phyloP scores from a whole-genome alignment of 306 rosid genomes.

The Ceratonia siliqua region DNA sequence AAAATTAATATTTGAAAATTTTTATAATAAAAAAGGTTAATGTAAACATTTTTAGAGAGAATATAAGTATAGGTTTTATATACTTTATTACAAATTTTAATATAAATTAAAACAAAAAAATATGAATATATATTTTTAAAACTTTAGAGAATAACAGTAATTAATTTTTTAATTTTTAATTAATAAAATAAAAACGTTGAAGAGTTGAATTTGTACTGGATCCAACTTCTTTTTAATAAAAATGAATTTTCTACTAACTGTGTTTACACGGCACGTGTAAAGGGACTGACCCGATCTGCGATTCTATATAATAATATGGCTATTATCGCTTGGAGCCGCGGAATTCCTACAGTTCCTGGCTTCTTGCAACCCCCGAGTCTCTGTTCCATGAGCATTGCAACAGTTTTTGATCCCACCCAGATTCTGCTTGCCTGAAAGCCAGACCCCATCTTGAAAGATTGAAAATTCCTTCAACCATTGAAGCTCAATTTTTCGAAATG shows the following conservation, averaged over 20 bases:
- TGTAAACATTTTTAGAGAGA: no score
- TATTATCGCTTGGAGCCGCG: neutral
- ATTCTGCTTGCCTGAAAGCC: neutral
- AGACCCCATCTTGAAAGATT: neutral
- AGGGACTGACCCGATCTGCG: neutral
- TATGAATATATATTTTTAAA: no score
- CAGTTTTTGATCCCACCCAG: neutral
- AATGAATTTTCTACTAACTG: neutral
- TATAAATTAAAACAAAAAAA: no score
- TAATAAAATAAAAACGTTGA: no score
- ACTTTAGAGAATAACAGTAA: no score
- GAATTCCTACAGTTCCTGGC: neutral
- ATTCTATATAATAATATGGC: neutral
- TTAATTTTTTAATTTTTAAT: no score
- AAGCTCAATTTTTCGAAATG: conserved; percentile 26
- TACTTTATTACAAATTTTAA: no score
- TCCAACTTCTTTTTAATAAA: no score
- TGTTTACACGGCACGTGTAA: neutral
- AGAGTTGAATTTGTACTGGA: no score
- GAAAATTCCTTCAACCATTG: neutral
- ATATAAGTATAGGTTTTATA: no score
- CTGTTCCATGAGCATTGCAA: neutral
- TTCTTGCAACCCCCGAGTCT: neutral
- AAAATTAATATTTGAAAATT: no score
- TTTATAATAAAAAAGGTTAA: no score